Conservation (phyloP, 352 stramenopile species). For the Phytophthora megakarya region DNA sequence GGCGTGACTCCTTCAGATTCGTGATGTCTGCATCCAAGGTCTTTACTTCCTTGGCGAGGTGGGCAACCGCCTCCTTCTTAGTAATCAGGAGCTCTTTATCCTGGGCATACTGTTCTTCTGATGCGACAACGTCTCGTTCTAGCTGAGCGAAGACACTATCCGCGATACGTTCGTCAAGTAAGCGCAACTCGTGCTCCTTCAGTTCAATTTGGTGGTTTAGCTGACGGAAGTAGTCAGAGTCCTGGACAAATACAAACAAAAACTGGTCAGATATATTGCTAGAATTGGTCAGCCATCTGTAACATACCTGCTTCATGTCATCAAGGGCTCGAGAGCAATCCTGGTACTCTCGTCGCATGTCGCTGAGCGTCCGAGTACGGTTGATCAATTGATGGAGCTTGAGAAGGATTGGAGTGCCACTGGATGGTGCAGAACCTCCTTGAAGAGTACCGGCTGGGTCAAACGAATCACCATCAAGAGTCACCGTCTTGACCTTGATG, state of each 20-base stretch:
- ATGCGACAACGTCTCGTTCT: conserved; percentile 68
- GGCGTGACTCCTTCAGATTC: conserved; percentile 79
- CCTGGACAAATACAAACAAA: conserved; percentile 36
- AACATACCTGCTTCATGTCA: conserved; percentile 68
- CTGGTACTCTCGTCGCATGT: conserved; percentile 76
- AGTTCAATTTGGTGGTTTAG: conserved; percentile 81
- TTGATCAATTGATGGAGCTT: conserved; percentile 84
- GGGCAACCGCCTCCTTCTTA: conserved; percentile 72
- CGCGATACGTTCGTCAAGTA: conserved; percentile 83
- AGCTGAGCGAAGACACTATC: conserved; percentile 81
- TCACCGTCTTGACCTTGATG: conserved; percentile 97
- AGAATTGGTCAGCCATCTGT: not conserved
- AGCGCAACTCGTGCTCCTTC: conserved; percentile 79
- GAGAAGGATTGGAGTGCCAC: conserved; percentile 72
- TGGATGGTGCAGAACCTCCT: conserved; percentile 85
- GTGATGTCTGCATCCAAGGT: conserved; percentile 80
- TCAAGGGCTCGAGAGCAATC: conserved; percentile 61
- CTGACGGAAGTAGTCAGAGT: conserved; percentile 74
- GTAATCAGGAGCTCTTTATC: conserved; percentile 63
- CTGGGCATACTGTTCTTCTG: conserved; percentile 75
- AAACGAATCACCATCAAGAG: conserved; percentile 98
- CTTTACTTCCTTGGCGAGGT: conserved; percentile 78
- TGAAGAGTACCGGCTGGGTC: conserved; percentile 97
- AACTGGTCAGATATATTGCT: conserved; percentile 12
- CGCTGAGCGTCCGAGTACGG: conserved; percentile 64